phyloP scores from a whole-genome alignment of 2,329 filamentous ascomycete genomes.

The Elsinoe arachidis region DNA sequence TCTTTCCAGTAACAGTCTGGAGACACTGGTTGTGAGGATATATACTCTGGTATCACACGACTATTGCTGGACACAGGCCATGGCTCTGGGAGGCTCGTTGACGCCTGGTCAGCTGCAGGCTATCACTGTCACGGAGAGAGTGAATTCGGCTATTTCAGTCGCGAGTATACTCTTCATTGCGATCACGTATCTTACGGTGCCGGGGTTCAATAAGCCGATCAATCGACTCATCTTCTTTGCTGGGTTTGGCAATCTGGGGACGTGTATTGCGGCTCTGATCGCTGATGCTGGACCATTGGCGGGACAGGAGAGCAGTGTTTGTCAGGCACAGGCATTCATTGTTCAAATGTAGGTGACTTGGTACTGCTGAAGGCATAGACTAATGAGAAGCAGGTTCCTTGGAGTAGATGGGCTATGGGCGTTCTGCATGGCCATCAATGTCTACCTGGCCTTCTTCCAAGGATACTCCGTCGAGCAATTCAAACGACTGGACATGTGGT shows the following conservation, averaged over 20 bases:
- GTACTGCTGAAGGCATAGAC: not conserved
- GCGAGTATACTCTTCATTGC: conserved; percentile 13
- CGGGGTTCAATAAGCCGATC: conserved; percentile 14
- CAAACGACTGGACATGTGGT: conserved; percentile 11
- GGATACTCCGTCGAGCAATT: conserved; percentile 14
- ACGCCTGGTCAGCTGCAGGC: conserved; percentile 2
- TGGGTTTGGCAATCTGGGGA: conserved; percentile 12
- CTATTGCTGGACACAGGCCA: not conserved
- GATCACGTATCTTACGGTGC: conserved; percentile 2
- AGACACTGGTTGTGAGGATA: not conserved
- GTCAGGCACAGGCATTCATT: conserved; percentile 14
- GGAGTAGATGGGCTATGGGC: conserved; percentile 14
- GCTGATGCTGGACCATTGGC: conserved; percentile 8
- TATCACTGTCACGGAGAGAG: conserved; percentile 11
- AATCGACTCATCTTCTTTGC: conserved; percentile 14
- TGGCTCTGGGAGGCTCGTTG: not conserved
- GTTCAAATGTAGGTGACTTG: conserved; percentile 7
- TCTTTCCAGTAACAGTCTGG: not conserved
- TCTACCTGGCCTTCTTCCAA: conserved; percentile 14
- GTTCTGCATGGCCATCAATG: conserved; percentile 16
- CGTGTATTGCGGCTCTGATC: conserved; percentile 13
- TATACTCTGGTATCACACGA: not conserved
- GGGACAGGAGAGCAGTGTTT: conserved; percentile 4
- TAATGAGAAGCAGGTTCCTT: conserved; percentile 1
- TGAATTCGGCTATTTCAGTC: conserved; percentile 9